phyloP scores from a whole-genome alignment of 805 yeast genomes.

The Pichia heedii region DNA sequence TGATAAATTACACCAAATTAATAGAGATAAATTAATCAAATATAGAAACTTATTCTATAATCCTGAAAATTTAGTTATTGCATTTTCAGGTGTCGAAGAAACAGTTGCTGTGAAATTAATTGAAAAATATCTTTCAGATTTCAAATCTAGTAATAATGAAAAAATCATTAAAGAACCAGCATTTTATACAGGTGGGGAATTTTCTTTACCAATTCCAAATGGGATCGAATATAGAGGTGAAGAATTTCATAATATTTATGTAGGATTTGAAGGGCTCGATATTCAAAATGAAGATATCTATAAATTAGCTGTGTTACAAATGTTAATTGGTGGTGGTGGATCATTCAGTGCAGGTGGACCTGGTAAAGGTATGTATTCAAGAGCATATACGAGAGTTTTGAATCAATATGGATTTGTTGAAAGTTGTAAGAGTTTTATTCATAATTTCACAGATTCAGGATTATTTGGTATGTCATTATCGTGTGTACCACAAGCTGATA shows the following conservation, averaged over 20 bases:
- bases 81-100: conserved; percentile 79
- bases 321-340: conserved; percentile 92
- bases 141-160: conserved; percentile 30
- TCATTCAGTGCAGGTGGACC: conserved; percentile 99
- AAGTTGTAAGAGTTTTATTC: conserved; percentile 79
- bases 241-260: conserved; percentile 74
- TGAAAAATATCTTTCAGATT: conserved; percentile 52
- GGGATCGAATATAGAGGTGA: conserved; percentile 58
- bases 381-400: conserved; percentile 83
- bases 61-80: conserved; percentile 77
- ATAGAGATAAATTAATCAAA: conserved; percentile 38
- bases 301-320: conserved; percentile 83
- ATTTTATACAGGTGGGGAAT: conserved; percentile 51
- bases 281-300: conserved; percentile 80
- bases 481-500: conserved; percentile 80
- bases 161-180: conserved; percentile 30
- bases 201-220: conserved; percentile 41
- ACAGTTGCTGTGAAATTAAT: conserved; percentile 58
- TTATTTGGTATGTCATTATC: conserved; percentile 82
- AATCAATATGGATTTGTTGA: conserved; percentile 90
- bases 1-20: conserved; percentile 51
- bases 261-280: conserved; percentile 83
- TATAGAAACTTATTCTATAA: conserved; percentile 61
- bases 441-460: conserved; percentile 84
- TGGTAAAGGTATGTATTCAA: conserved; percentile 96